Percentiles rank a stretch among this genome's conserved stretches.
phyloP scores from a whole-genome alignment of 805 yeast species.

The Candida boidinii region DNA sequence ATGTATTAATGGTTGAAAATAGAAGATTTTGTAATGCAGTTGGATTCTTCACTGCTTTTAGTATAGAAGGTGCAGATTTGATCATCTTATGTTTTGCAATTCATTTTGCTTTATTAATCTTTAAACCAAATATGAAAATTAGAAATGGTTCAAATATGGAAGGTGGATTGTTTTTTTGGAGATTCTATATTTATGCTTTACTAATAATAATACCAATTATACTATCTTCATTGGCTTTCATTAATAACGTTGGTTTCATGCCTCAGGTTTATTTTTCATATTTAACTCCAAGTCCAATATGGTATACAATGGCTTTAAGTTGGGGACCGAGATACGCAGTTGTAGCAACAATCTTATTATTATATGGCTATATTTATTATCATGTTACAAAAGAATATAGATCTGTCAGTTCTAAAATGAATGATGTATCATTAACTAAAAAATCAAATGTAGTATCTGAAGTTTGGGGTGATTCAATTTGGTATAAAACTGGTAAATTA shows the following conservation, averaged over 20 bases:
- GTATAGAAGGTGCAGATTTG: slow-evolving; percentile 80
- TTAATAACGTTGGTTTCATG: slow-evolving; percentile 43
- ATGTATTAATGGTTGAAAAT: slow-evolving; percentile 7
- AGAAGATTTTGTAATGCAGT: slow-evolving; percentile 47
- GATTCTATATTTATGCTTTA: slow-evolving; percentile 49
- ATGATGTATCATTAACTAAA: slow-evolving; percentile 8
- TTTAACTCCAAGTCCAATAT: slow-evolving; percentile 60
- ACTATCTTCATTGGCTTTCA: slow-evolving; percentile 66
- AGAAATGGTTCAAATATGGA: slow-evolving; percentile 29
- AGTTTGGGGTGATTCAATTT: slow-evolving; percentile 19
- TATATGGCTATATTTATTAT: slow-evolving; percentile 64
- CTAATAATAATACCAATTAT: slow-evolving; percentile 56
- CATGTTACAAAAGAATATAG: slow-evolving; percentile 61
- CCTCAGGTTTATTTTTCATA: slow-evolving; percentile 73
- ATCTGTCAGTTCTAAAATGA: slow-evolving; percentile 36
- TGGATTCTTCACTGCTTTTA: slow-evolving; percentile 75
- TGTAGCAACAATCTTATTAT: slow-evolving; percentile 48
- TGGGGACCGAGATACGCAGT: slow-evolving; percentile 79
- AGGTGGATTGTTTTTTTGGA: slow-evolving; percentile 62
- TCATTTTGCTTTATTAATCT: slow-evolving; percentile 70
- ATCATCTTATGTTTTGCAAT: slow-evolving; percentile 78
- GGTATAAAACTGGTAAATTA: slow-evolving; percentile 22
- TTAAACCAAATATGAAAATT: slow-evolving; percentile 47
- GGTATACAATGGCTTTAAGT: slow-evolving; percentile 66
- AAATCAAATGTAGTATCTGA: slow-evolving; percentile 11